Conservation (phyloP, 1,139 yeast species). For the Hyphopichia burtonii region DNA sequence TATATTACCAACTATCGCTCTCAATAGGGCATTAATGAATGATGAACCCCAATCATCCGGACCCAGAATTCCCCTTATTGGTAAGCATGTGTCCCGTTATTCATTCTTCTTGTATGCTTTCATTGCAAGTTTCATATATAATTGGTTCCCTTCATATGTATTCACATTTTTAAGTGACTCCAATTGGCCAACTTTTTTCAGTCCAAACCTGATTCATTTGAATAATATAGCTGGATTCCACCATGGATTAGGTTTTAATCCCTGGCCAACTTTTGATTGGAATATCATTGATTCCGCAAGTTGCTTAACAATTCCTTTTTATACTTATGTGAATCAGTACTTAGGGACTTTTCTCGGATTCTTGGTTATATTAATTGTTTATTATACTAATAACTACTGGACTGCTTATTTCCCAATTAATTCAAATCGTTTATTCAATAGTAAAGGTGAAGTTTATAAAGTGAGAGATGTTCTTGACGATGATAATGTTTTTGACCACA, state of each 20-base stretch:
- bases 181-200: conserved; percentile 51
- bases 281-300: conserved; percentile 37
- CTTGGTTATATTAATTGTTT: conserved; percentile 27
- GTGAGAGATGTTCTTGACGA: conserved; percentile 33
- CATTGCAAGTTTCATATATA: conserved; percentile 34
- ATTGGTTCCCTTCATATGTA: conserved; percentile 44
- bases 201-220: conserved; percentile 39
- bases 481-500: conserved; percentile 28
- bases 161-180: conserved; percentile 42
- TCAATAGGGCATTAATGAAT: conserved; percentile 42
- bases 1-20: conserved; percentile 43
- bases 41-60: conserved; percentile 20
- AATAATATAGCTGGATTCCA: conserved; percentile 38
- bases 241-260: conserved; percentile 44
- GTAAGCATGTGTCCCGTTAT: conserved; percentile 33
- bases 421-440: conserved; percentile 36
- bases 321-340: conserved; percentile 36
- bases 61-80: conserved; percentile 12
- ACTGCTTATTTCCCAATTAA: conserved; percentile 41
- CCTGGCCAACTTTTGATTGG: conserved; percentile 48
- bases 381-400: conserved; percentile 41
- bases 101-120: conserved; percentile 38
- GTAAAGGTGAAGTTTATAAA: conserved; percentile 32
- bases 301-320: conserved; percentile 44
- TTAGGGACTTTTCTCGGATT: conserved; percentile 36